A percentile compares a stretch with the other conserved stretches of the same genome.
Evolutionary conservation across 768 basidiomycete species (phyloP).

Genomic region (Suillus decipiens): DNA sequence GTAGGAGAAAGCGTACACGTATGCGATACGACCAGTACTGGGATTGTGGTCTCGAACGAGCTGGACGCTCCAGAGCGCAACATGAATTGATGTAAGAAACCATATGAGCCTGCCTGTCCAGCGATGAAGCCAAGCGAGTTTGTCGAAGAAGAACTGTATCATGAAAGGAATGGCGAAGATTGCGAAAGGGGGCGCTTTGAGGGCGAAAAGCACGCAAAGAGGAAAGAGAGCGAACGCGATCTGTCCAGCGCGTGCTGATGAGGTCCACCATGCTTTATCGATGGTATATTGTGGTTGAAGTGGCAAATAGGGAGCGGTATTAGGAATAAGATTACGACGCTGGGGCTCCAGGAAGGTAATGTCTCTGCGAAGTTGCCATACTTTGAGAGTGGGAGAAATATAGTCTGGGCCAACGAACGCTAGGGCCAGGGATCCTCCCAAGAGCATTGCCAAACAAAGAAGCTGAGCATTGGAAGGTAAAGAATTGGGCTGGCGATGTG

Average conservation of each 20-base stretch:
- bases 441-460: slow-evolving; percentile 47
- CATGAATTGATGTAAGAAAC: slow-evolving; percentile 60
- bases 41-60: slow-evolving; percentile 51
- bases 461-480: slow-evolving; percentile 69
- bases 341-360: slow-evolving; percentile 21
- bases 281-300: slow-evolving; percentile 60
- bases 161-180: slow-evolving; percentile 63
- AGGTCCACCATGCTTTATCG: slow-evolving; percentile 69
- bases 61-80: slow-evolving; percentile 70
- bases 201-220: slow-evolving; percentile 65
- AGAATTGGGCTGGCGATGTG: slow-evolving; percentile 43
- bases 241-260: slow-evolving; percentile 64
- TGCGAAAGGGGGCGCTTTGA: slow-evolving; percentile 74
- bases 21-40: slow-evolving; percentile 43
- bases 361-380: slow-evolving; percentile 42
- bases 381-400: slow-evolving; percentile 48
- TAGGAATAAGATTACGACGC: slow-evolving; percentile 20
- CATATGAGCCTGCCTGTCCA: slow-evolving; percentile 75
- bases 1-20: slow-evolving; percentile 57
- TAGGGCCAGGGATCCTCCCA: slow-evolving; percentile 44
- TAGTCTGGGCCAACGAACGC: slow-evolving; percentile 70
- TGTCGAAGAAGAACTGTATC: slow-evolving; percentile 73
- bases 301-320: slow-evolving; percentile 36
- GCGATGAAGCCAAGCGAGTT: slow-evolving; percentile 68
- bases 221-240: slow-evolving; percentile 75